Conservation (phyloP, 139 green algal species). For the Chara braunii region DNA sequence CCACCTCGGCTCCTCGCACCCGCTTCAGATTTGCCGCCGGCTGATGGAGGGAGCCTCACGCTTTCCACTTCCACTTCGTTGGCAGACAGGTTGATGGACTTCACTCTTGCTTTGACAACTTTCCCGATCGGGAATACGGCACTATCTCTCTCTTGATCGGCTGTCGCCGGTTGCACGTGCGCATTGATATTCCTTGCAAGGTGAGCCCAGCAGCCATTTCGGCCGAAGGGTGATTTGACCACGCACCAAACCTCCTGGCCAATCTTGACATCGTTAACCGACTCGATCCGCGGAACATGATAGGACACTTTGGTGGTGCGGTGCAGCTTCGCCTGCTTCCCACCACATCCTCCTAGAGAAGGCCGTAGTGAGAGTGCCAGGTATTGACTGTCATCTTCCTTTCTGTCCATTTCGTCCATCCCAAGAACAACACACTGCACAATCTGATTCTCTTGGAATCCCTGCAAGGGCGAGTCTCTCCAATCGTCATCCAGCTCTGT, state of each 20-base stretch:
- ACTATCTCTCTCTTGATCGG: no score
- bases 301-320: background rate
- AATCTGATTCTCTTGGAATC: constrained; percentile 40
- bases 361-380: constrained; percentile 59
- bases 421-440: constrained; percentile 27
- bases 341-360: constrained; percentile 45
- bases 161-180: no score
- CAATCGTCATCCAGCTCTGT: constrained; percentile 71
- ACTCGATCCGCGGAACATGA: background rate
- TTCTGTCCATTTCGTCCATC: constrained; percentile 8
- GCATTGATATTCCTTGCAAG: no score
- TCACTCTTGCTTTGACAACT: no score
- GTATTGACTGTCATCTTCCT: constrained; percentile 8
- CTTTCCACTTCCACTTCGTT: no score
- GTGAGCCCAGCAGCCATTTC: no score
- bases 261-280: background rate
- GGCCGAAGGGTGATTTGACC: background rate
- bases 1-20: no score
- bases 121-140: no score
- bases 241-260: background rate
- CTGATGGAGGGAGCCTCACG: no score
- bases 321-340: background rate
- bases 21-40: no score
- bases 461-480: constrained; percentile 14
- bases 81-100: no score